phyloP scores from a whole-genome alignment of 257 asterid genomes.

The Capsicum pubescens region DNA sequence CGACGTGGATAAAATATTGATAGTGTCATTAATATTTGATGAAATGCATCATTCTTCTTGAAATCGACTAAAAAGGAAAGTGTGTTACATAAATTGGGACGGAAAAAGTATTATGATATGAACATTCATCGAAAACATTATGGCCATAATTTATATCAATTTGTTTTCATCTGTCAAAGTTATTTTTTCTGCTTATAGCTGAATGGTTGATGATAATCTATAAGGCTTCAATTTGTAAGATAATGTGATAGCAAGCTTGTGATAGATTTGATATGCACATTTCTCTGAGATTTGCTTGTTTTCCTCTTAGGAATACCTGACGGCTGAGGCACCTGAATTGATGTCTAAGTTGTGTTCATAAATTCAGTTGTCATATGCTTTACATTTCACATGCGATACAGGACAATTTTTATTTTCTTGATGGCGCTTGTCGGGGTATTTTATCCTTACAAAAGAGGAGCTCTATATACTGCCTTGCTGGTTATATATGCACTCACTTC shows the following conservation, averaged over 20 bases:
- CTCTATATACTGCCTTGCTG: constrained; percentile 63
- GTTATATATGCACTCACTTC: constrained; percentile 71
- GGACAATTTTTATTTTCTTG: constrained; percentile 63
- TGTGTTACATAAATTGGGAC: no score
- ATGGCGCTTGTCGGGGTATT: constrained; percentile 40
- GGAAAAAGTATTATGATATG: no score
- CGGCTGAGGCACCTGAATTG: neutral
- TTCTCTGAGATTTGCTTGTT: neutral
- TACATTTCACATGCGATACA: constrained; percentile 31
- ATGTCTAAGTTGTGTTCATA: neutral
- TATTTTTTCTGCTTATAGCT: neutral
- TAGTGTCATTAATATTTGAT: no score
- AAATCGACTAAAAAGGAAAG: no score
- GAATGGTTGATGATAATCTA: neutral
- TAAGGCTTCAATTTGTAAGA: neutral
- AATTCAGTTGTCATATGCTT: neutral
- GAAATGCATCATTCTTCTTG: no score
- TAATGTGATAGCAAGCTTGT: neutral
- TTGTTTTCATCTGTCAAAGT: no score
- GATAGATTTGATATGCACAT: neutral
- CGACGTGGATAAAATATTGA: no score
- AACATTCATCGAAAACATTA: no score
- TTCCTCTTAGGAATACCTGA: neutral
- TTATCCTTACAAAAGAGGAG: constrained; percentile 71
- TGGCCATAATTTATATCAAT: no score